A percentile compares a stretch with the other conserved stretches of the same genome.
Evolutionary conservation across 1,139 yeast genomes (phyloP).

Genomic region (Diutina sp.): DNA sequence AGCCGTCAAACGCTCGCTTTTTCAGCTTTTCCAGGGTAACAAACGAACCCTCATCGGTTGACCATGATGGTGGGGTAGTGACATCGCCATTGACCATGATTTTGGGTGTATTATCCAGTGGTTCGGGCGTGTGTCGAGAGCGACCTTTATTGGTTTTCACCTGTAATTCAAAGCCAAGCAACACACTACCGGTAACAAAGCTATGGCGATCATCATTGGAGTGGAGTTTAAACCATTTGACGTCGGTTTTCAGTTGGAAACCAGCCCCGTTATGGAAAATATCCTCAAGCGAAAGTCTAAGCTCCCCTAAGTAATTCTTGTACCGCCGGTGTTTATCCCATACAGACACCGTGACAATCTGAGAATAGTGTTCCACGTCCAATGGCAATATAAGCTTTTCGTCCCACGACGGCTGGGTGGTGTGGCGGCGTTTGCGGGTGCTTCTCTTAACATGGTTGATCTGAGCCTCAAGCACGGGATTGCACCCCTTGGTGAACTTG

Average conservation of each 20-base stretch:
- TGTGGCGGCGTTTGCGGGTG: conserved; percentile 7
- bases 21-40: neutral
- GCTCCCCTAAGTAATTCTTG: conserved; percentile 44
- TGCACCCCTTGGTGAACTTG: neutral
- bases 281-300: conserved; percentile 31
- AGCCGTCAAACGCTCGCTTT: conserved; percentile 11
- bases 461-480: neutral
- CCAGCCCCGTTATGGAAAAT: conserved; percentile 17
- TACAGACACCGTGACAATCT: conserved; percentile 21
- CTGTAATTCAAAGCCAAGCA: conserved; percentile 36
- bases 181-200: conserved; percentile 46
- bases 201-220: conserved; percentile 33
- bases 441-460: neutral
- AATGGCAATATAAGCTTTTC: conserved; percentile 22
- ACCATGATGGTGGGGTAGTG: neutral
- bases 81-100: neutral
- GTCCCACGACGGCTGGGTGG: conserved; percentile 35
- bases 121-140: neutral
- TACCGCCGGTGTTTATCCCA: conserved; percentile 36
- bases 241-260: conserved; percentile 15
- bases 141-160: conserved; percentile 7
- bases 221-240: conserved; percentile 39
- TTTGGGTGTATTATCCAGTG: neutral
- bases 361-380: conserved; percentile 14
- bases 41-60: neutral